phyloP scores from a whole-genome alignment of 2,329 filamentous ascomycete genomes.

The Trichoderma aggressivum region DNA sequence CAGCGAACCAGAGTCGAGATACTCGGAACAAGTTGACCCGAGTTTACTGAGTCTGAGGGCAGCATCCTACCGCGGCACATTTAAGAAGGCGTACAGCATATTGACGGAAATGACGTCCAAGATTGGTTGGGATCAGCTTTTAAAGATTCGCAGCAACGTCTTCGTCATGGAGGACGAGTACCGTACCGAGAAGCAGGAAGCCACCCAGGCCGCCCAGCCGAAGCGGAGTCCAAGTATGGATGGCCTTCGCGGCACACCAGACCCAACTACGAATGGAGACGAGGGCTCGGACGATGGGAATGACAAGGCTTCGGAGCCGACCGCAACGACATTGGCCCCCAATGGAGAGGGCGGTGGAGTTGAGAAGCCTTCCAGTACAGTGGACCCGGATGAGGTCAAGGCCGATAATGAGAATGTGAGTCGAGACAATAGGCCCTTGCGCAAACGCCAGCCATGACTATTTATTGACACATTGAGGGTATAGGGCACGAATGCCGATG shows the following conservation, averaged over 20 bases:
- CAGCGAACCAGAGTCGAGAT: slow-evolving; percentile 78
- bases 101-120: slow-evolving; percentile 94
- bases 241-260: slow-evolving; percentile 68
- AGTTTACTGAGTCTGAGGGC: slow-evolving; percentile 83
- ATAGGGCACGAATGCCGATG: slow-evolving; percentile 62
- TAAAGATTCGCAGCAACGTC: slow-evolving; percentile 92
- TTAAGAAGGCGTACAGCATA: slow-evolving; percentile 89
- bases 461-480: slow-evolving; percentile 21
- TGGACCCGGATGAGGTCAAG: slow-evolving; percentile 74
- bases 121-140: slow-evolving; percentile 94
- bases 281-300: slow-evolving; percentile 36
- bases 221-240: slow-evolving; percentile 77
- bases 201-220: slow-evolving; percentile 42
- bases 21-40: slow-evolving; percentile 80
- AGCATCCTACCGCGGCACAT: slow-evolving; percentile 88
- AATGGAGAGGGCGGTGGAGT: slow-evolving; percentile 44
- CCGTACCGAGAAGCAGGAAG: slow-evolving; percentile 75
- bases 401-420: slow-evolving; percentile 68
- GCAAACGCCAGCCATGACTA: not conserved
- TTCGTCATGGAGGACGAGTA: slow-evolving; percentile 99
- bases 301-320: slow-evolving; percentile 32
- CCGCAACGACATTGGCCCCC: slow-evolving; percentile 32
- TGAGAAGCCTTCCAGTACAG: slow-evolving; percentile 76
- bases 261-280: slow-evolving; percentile 50
- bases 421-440: not conserved